Conservation (phyloP, 371 early-diverging fungal genomes). For the Syncephalastrum racemosum region DNA sequence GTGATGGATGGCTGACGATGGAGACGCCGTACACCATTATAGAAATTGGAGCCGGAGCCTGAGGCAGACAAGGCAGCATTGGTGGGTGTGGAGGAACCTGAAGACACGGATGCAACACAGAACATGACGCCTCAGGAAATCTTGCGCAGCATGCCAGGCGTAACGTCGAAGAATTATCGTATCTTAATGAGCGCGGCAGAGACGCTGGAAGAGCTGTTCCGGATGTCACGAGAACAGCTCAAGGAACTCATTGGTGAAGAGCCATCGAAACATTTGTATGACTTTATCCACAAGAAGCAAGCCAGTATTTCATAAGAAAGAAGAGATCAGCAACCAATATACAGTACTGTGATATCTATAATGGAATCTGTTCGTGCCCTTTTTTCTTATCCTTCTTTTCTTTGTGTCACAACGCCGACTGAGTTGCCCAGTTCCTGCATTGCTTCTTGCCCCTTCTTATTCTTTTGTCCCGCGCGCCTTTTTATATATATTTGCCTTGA, state of each 20-base stretch:
- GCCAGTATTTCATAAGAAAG: too few species aligned
- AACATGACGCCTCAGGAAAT: slow-evolving; percentile 77
- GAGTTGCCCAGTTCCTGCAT: too few species aligned
- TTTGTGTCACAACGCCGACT: too few species aligned
- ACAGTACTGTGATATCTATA: too few species aligned
- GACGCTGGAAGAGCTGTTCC: slow-evolving; percentile 63
- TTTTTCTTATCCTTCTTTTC: too few species aligned
- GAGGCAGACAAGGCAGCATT: slow-evolving; percentile 64
- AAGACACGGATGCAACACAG: slow-evolving; percentile 61
- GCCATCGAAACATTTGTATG: slow-evolving; percentile 47
- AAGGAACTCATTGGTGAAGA: slow-evolving; percentile 57
- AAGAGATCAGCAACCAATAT: too few species aligned
- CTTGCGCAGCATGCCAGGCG: slow-evolving; percentile 82
- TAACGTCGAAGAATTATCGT: slow-evolving; percentile 77
- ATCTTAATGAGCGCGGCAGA: slow-evolving; percentile 65
- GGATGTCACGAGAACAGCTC: slow-evolving; percentile 44
- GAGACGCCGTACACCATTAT: not conserved
- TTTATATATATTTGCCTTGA: not conserved
- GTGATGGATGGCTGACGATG: not conserved
- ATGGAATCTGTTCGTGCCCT: too few species aligned
- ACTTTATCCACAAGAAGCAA: slow-evolving; percentile 47
- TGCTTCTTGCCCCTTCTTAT: too few species aligned
- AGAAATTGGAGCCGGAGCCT: slow-evolving; percentile 79
- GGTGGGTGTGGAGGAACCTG: slow-evolving; percentile 70
- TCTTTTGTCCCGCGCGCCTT: too few species aligned